Base-by-base conservation (phyloP, 2,329 filamentous ascomycete species). In the Ophiostoma angusticollis region DNA sequence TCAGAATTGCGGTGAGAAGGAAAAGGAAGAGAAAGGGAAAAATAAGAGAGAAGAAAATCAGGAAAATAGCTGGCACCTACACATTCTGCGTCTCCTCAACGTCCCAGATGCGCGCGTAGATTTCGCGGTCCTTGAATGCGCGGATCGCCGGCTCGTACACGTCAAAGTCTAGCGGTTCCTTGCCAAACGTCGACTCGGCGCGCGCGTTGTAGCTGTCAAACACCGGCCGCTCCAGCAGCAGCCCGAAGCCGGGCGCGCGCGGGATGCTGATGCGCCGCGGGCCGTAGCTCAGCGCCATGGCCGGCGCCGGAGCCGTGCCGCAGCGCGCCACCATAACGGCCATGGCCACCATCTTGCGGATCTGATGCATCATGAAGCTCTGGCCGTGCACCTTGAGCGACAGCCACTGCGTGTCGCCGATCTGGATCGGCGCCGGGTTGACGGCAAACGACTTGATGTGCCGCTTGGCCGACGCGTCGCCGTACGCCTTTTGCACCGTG, bases 321-420 rank as follows among this genome's bases (percentile, higher is more conserved):
- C 83, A 93, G 27, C 91, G 79, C 6, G 93, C 80, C 6, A 89
- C 67, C 44, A 98, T 68, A 24, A 84, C 77, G 8, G 78, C 84
- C 80, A 98, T 86, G 41, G 84, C 85, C 13, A 98, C 84, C 91
- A 98, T 96, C 63, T 96, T 98, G 53, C 91, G 80, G 59, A 98
- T 98, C 64, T 98, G 91, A 60, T 98, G 91, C 91, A 98, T 98
- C 91, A 98, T 98, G 70, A 98, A 98, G 54, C 81, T 89, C 61
- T 98, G 91, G 0, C 91, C 91, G 59, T 98, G 91, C 18, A 98
- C 87, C 57, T 93, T 94, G 49, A 96, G 68, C 31, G 82, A 91
- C 5, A 98, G 68, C 91, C 91, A 98, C 64, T 98, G 83, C 2
- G 86, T 95, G 54, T 89, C 78, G 57, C 84, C 76, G 59, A 93